Evolutionary conservation across 768 basidiomycete genomes (phyloP), one percentile per base, ranked within the genome.

Genomic region (Leccinum incarnatum): DNA sequence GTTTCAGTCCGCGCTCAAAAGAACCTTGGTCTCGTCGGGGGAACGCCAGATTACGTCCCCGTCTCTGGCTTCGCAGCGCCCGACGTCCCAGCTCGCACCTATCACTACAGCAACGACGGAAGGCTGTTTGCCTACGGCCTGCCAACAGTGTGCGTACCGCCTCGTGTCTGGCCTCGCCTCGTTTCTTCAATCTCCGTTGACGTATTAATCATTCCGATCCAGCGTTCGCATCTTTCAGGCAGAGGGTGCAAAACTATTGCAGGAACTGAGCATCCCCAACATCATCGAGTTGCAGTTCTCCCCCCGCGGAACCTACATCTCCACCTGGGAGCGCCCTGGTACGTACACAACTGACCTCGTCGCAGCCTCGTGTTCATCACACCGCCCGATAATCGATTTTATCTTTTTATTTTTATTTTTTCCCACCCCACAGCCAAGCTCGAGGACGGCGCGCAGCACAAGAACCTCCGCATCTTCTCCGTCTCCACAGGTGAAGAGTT

Each of bases 271-370:
- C 48, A 77, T 91, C 53, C 81, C 88, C 66, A 90, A 88, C 66
- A 82, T 90, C 61, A 71, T 94, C 54, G 97, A 98, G 69, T 72
- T 98, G 66, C 83, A 82, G 67, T 97, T 99, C 75, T 98, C 96
- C 6, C 95, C 97, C 10, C 84, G 90, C 60, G 95, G 93, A 40
- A 93, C 91, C 0, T 98, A 93, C 74, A 69, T 99, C 46, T 95
- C 93, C 54, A 95, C 93, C 50, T 98, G 95, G 93, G 95, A 98
- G 76, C 85, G 97, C 58, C 92, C 89, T 65, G 79, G 86, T 87
- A 67, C 53, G 80, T 72, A 54, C 51, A 49, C 51, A 50, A 40
- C 21, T 45, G 53, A 30, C 42, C 58, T 48, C 53, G n/a, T 61
- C 49, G 21, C 19, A 12, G 53, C 71, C 67, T 69, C 72, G 62